These are phyloP conservation scores for Aspergillus haitiensis DNA, from an alignment of 495 filamentous ascomycete genomes.

Conservation along the genomic window DNA sequence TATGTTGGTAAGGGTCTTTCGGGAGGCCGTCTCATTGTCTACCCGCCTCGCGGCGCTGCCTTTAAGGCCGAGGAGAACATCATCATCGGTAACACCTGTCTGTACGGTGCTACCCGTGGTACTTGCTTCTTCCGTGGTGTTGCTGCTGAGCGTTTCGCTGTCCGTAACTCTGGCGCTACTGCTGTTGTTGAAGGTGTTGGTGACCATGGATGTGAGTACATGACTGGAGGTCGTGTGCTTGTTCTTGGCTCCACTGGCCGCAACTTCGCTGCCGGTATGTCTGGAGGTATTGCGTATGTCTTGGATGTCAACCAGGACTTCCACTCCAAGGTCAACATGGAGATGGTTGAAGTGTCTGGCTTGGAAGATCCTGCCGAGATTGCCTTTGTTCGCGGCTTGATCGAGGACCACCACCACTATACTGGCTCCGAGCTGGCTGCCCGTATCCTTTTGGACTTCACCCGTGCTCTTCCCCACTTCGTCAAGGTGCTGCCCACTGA, in stretches of 20 bases:
- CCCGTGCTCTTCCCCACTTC: conserved; percentile 84
- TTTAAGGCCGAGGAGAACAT: conserved; percentile 99
- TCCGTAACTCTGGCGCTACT: conserved; percentile 95
- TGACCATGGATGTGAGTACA: conserved; percentile 99
- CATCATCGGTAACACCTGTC: conserved; percentile 92
- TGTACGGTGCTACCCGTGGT: conserved; percentile 93
- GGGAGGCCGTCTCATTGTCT: conserved; percentile 92
- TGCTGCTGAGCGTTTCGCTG: conserved; percentile 95
- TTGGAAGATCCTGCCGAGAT: conserved; percentile 91
- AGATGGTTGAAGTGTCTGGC: conserved; percentile 94
- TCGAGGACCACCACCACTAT: conserved; percentile 99
- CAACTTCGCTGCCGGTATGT: conserved; percentile 99
- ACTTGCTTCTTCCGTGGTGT: conserved; percentile 98
- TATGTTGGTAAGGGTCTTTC: conserved; percentile 98
- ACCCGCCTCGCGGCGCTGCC: conserved; percentile 87
- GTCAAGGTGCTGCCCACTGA: conserved; percentile 94
- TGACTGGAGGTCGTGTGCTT: conserved; percentile 95
- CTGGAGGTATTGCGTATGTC: conserved; percentile 96
- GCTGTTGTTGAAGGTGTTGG: conserved; percentile 97
- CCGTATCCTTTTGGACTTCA: conserved; percentile 96
- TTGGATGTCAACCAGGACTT: conserved; percentile 93
- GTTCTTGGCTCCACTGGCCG: conserved; percentile 91
- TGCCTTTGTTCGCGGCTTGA: conserved; percentile 86
- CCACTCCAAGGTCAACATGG: conserved; percentile 90
- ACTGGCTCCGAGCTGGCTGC: conserved; percentile 97